A percentile compares a stretch with the other conserved stretches of the same genome.
Evolutionary conservation across 768 basidiomycete species (phyloP).

Genomic region (Candolleomyces aberdarensis): DNA sequence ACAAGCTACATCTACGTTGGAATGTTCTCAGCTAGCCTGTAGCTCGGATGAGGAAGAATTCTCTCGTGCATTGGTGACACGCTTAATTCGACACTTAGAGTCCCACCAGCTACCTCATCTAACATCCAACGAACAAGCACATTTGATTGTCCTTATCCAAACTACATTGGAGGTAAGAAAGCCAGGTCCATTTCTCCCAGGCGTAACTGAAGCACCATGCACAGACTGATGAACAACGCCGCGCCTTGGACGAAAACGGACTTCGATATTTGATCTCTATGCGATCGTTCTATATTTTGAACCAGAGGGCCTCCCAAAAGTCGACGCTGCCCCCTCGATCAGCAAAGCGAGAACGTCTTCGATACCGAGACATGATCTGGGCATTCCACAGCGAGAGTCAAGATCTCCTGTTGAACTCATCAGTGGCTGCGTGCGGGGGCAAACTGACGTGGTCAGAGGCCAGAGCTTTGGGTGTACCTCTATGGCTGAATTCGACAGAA

Average conservation of each 20-base stretch:
- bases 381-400: slow-evolving; percentile 96
- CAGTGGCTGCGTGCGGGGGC: slow-evolving; percentile 67
- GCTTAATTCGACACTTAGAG: slow-evolving; percentile 66
- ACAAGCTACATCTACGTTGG: neutral
- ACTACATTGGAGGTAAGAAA: slow-evolving; percentile 76
- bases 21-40: neutral
- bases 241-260: slow-evolving; percentile 91
- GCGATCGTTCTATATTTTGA: slow-evolving; percentile 86
- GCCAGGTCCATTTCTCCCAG: neutral
- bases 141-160: slow-evolving; percentile 81
- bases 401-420: slow-evolving; percentile 71
- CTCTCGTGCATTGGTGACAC: slow-evolving; percentile 54
- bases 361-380: slow-evolving; percentile 96
- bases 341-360: slow-evolving; percentile 70
- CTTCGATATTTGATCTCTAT: slow-evolving; percentile 91
- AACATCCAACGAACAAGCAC: slow-evolving; percentile 76
- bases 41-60: slow-evolving; percentile 58
- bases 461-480: slow-evolving; percentile 75
- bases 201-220: neutral
- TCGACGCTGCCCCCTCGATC: slow-evolving; percentile 41
- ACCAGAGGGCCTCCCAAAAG: slow-evolving; percentile 51
- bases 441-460: slow-evolving; percentile 94
- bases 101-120: slow-evolving; percentile 63
- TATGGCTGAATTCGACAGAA: slow-evolving; percentile 85
- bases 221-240: slow-evolving; percentile 85